Conservation (phyloP, 257 asterid genomes). For the Fraxinus americana region DNA sequence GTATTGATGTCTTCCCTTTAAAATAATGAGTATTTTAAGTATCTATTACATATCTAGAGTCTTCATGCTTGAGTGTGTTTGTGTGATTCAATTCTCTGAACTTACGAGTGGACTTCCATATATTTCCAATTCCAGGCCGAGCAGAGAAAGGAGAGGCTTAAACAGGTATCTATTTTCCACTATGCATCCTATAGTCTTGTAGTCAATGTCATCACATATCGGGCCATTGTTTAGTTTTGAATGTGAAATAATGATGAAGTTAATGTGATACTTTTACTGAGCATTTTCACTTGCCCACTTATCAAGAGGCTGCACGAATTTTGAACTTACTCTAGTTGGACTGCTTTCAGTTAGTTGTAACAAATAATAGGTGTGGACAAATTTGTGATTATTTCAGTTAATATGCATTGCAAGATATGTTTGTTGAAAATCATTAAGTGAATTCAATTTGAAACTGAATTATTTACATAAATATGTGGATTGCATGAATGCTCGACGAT, state of each 20-base stretch:
- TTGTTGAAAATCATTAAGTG: not conserved
- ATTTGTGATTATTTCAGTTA: not conserved
- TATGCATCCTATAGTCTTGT: not conserved
- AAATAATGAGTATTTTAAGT: not conserved
- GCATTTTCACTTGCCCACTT: not conserved
- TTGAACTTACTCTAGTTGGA: not conserved
- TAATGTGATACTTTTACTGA: not conserved
- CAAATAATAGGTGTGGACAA: not conserved
- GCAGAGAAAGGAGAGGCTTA: slow-evolving; percentile 57
- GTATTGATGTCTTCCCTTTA: slow-evolving; percentile 8
- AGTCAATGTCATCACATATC: not conserved
- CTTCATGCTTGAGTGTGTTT: not conserved
- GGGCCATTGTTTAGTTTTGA: not conserved
- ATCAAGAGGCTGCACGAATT: not conserved
- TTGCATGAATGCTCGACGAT: not conserved
- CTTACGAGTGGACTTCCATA: slow-evolving; percentile 27
- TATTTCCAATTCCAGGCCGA: slow-evolving; percentile 62
- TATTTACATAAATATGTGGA: not conserved
- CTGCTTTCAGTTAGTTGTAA: not conserved
- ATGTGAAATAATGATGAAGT: not conserved
- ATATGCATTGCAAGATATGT: not conserved
- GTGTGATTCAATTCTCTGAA: slow-evolving; percentile 20
- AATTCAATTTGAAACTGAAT: not conserved
- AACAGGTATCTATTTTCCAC: slow-evolving; percentile 59
- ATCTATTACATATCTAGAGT: not conserved